Conservation (phyloP, 441 rosid genomes). For the Mallotus japonicus region DNA sequence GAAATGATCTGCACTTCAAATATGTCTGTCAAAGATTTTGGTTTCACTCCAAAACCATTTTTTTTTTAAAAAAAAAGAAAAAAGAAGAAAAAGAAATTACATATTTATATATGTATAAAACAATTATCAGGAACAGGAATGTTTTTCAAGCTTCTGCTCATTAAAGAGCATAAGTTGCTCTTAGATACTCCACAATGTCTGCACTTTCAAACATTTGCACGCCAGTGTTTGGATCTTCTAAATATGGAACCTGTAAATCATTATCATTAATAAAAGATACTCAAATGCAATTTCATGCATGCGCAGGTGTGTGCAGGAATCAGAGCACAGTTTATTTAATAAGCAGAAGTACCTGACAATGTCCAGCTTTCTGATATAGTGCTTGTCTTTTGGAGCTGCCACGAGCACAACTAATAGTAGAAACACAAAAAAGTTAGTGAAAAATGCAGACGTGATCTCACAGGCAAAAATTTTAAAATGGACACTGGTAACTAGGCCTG, state of each 20-base stretch:
- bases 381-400: slow-evolving; percentile 84
- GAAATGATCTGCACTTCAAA: not conserved
- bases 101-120: too few species aligned
- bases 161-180: slow-evolving; percentile 56
- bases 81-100: too few species aligned
- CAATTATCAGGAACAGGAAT: not conserved
- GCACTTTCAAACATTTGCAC: slow-evolving; percentile 74
- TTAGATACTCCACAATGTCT: slow-evolving; percentile 64
- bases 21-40: not conserved
- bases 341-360: slow-evolving; percentile 58
- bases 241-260: slow-evolving; percentile 52
- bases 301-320: not conserved
- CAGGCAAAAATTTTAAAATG: not conserved
- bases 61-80: too few species aligned
- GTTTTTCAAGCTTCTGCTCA: slow-evolving; percentile 4
- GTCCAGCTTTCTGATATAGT: slow-evolving; percentile 57
- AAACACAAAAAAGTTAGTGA: slow-evolving; percentile 6
- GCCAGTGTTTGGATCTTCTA: slow-evolving; percentile 71
- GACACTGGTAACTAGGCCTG: not conserved
- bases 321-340: not conserved
- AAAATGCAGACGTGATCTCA: not conserved
- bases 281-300: not conserved
- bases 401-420: slow-evolving; percentile 68
- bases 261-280: not conserved
- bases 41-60: too few species aligned